Evolutionary conservation across 805 yeast species (phyloP).

Genomic region (Zygotorulaspora danielsina): DNA sequence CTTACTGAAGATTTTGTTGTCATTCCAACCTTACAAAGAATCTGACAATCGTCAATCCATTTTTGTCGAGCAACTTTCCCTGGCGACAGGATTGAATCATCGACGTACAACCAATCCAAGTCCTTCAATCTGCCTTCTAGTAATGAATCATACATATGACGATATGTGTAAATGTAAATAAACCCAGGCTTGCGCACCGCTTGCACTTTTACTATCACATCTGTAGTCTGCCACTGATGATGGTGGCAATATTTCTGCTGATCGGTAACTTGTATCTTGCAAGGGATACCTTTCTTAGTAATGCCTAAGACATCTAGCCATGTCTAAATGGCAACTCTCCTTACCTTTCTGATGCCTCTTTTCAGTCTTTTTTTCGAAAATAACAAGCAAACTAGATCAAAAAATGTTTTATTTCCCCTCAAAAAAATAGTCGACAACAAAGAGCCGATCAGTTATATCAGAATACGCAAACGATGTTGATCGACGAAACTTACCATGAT

Average conservation of each 20-base stretch:
- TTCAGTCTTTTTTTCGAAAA: no score
- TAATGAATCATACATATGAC: constrained; percentile 18
- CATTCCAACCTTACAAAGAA: constrained; percentile 34
- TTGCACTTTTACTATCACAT: background rate
- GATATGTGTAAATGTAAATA: constrained; percentile 30
- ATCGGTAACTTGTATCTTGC: constrained; percentile 15
- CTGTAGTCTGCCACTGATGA: constrained; percentile 19
- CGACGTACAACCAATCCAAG: constrained; percentile 22
- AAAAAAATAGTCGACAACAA: no score
- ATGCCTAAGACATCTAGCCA: constrained; percentile 27
- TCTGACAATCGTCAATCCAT: constrained; percentile 21
- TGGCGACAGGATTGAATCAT: constrained; percentile 19
- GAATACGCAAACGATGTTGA: constrained; percentile 49
- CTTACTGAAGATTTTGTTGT: constrained; percentile 26
- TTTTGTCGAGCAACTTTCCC: constrained; percentile 5
- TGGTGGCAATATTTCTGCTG: constrained; percentile 19
- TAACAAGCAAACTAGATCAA: no score
- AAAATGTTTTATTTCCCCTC: no score
- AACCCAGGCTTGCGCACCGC: constrained; percentile 18
- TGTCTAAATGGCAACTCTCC: background rate
- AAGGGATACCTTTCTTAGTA: constrained; percentile 22
- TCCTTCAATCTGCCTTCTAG: constrained; percentile 2
- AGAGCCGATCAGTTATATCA: no score
- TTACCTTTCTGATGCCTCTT: background rate
- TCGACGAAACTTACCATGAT: constrained; percentile 61